Evolutionary conservation across 2,329 filamentous ascomycete species (phyloP).

Genomic region (Curvularia sp.): DNA sequence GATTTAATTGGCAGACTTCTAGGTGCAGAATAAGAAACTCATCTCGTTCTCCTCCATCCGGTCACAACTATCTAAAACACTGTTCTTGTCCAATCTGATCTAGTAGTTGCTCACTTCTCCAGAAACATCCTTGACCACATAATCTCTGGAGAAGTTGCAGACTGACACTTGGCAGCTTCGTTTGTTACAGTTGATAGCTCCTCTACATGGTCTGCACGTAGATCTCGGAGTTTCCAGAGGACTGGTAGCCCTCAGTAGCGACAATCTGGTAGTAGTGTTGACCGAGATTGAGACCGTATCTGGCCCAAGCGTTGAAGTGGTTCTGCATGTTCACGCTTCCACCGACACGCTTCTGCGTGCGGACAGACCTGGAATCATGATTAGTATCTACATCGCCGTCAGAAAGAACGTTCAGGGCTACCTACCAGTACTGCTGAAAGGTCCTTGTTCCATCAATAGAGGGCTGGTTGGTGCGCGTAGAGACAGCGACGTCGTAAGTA

Average conservation of each 20-base stretch:
- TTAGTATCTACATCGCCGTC: background rate
- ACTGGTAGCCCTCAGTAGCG: conserved; percentile 62
- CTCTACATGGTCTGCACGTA: conserved; percentile 15
- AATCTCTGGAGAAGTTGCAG: background rate
- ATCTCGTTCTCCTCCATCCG: background rate
- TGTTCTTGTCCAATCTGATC: background rate
- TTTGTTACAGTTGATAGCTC: background rate
- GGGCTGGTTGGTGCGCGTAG: conserved; percentile 58
- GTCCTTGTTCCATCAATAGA: conserved; percentile 61
- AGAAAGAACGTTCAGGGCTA: background rate
- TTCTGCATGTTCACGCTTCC: conserved; percentile 48
- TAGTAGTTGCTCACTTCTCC: background rate
- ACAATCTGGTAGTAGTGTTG: conserved; percentile 49
- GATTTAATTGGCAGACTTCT: background rate
- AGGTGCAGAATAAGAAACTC: background rate
- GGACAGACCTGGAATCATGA: conserved; percentile 42
- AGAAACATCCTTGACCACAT: background rate
- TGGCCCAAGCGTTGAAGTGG: conserved; percentile 42
- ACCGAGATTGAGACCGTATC: conserved; percentile 31
- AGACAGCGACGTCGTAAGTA: conserved; percentile 60
- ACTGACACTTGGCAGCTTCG: background rate
- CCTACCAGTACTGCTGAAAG: conserved; percentile 63
- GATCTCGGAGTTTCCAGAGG: conserved; percentile 48
- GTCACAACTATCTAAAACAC: background rate
- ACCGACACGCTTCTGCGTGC: conserved; percentile 56